A percentile compares a stretch with the other conserved stretches of the same genome.
These are phyloP conservation scores for Elsinoe fawcettii DNA, from an alignment of 2,329 filamentous ascomycete genomes.

Conservation along the genomic window DNA sequence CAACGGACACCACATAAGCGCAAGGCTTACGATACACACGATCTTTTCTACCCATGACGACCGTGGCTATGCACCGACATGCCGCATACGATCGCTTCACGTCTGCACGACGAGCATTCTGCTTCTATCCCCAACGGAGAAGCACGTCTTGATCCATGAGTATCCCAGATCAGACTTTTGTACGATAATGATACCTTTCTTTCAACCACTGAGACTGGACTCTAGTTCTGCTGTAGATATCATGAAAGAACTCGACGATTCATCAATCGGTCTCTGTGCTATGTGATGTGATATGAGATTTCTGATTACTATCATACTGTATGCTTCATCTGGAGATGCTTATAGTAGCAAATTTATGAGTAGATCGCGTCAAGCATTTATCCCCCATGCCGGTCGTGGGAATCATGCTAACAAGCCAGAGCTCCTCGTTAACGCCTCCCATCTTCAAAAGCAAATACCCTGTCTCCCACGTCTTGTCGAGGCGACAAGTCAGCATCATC, in stretches of 20 bases:
- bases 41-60: background rate
- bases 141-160: background rate
- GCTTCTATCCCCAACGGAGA: background rate
- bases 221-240: constrained; percentile 14
- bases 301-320: no score
- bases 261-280: background rate
- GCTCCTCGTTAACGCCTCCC: no score
- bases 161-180: background rate
- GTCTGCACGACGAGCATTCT: background rate
- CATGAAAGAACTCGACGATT: background rate
- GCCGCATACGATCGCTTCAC: background rate
- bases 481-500: no score
- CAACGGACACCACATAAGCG: background rate
- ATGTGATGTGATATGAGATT: no score
- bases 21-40: background rate
- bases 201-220: background rate
- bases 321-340: no score
- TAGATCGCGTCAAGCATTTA: no score
- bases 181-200: constrained; percentile 6
- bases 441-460: no score
- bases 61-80: background rate
- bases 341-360: no score
- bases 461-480: no score
- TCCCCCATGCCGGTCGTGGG: no score
- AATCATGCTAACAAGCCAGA: no score